phyloP scores from a whole-genome alignment of 139 green algal species.

The Gonium pectorale region DNA sequence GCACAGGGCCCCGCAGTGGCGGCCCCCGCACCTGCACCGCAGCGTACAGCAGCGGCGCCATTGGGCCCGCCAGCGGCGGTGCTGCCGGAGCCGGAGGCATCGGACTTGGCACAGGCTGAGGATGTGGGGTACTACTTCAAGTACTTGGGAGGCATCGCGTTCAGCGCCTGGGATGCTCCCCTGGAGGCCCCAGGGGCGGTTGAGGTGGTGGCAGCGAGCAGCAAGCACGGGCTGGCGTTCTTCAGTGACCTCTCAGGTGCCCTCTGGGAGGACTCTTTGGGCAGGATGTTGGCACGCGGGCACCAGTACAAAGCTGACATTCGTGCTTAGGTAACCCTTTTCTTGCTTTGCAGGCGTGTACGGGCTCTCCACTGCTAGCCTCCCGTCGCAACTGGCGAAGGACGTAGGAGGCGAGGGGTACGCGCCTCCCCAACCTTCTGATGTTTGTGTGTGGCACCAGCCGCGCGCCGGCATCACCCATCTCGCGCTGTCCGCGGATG shows the following conservation, averaged over 20 bases:
- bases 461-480: constrained; percentile 8
- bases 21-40: no score
- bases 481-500: constrained; percentile 41
- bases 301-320: no score
- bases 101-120: constrained; percentile 2
- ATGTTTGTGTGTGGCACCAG: not conserved
- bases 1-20: no score
- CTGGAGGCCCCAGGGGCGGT: not conserved
- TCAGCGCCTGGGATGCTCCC: not conserved
- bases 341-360: constrained; percentile 10
- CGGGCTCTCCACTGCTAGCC: not conserved
- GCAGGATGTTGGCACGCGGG: no score
- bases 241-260: constrained; percentile 46
- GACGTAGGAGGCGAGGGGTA: not conserved
- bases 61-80: not conserved
- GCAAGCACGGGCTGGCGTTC: constrained; percentile 33
- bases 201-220: not conserved
- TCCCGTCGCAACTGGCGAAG: not conserved
- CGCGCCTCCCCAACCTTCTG: not conserved
- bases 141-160: constrained; percentile 34
- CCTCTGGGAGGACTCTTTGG: no score
- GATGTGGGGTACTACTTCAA: constrained; percentile 50
- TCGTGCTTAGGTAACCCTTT: no score
- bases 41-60: no score
- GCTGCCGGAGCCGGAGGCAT: not conserved